Evolutionary conservation across 2,329 filamentous ascomycete species (phyloP), one percentile per base, ranked within the genome.

Genomic region (Clarireedia sp.): DNA sequence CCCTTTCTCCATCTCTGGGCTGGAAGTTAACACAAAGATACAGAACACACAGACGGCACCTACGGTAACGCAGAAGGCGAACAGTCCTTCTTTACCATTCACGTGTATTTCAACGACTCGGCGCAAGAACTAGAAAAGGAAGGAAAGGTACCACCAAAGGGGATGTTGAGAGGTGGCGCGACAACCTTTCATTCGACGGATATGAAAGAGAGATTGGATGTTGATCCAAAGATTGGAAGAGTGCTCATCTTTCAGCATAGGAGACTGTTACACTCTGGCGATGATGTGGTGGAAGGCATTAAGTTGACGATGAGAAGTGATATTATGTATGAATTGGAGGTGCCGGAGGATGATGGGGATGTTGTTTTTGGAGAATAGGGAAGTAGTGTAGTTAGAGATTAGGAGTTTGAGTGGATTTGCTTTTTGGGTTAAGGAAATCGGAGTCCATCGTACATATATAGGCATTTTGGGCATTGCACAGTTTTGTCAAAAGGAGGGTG

Each of bases 241-340:
- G 77, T 83, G 2, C 67, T 84, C 37, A 76, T 84, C 47, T 84
- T 84, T 60, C 80, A 84, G 66, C 81, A 84, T 59, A 61, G 63
- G 1, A 60, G 71, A 2, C 66, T 84, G 8, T 67, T 72, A 17
- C 81, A 84, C 61, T 75, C 76, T 36, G 81, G 81, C 0, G 78
- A 78, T 54, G 69, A 73, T 23, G 81, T 84, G 0, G 61, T 67
- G 9, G 63, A 66, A 14, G 81, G 81, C 0, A 69, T 69, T 4
- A 84, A 84, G 71, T 82, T 78, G 52, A 80, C 78, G 4, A 73
- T 82, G 69, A 70, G 80, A 58, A 78, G 74, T 14, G 79, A 82
- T 61, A 71, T 83, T 46, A 67, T 82, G 67, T 81, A 79, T 58
- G 65, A 72, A 56, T 58, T 66, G 49, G 59, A 67, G 23, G 41